Evolutionary conservation across 2,329 filamentous ascomycete genomes (phyloP), one percentile per base, ranked within the genome.

Genomic region (Xylaria sp.): DNA sequence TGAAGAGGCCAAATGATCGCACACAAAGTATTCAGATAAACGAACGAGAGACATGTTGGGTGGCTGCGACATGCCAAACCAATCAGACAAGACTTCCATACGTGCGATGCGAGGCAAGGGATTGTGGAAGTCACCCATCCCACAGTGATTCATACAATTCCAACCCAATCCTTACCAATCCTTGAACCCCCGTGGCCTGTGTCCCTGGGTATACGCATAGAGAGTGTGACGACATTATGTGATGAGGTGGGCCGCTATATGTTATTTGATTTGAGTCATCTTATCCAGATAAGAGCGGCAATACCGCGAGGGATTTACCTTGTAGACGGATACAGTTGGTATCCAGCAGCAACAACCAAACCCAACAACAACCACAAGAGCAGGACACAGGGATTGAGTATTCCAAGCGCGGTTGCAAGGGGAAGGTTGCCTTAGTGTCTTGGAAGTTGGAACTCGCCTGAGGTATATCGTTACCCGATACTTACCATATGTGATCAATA

Each of bases 1-100:
- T 67, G n/a, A 41, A 56, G 57, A 62, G 56, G 59, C 62, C 60
- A 49, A 64, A 54, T 61, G 55, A 36, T 49, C 31, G 59, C 25
- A 66, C 63, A 62, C 56, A 71, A 57, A n/a, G 28, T 66, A 61
- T 66, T 57, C 56, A 58, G 25, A 69, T 66, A 58, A 64, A 49
- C 56, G 62, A 71, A 69, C 54, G 15, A 62, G 43, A 60, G 36
- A 57, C 18, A 18, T 20, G 39, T 64, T 64, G 36, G 41, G 36
- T 61, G 56, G 60, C 36, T 59, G 66, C 66, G 15, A 56, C 59
- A 41, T 64, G 39, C 49, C 43, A 46, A 31, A 39, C 59, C 69
- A 71, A 66, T 71, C 51, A 58, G 55, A 58, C 60, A 39, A 66
- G 41, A 52, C 39, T 36, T 58, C n/a, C 56, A 31, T 56, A 51